Conservation (phyloP, 2,329 filamentous ascomycete genomes). For the Chaetomium globosum region DNA sequence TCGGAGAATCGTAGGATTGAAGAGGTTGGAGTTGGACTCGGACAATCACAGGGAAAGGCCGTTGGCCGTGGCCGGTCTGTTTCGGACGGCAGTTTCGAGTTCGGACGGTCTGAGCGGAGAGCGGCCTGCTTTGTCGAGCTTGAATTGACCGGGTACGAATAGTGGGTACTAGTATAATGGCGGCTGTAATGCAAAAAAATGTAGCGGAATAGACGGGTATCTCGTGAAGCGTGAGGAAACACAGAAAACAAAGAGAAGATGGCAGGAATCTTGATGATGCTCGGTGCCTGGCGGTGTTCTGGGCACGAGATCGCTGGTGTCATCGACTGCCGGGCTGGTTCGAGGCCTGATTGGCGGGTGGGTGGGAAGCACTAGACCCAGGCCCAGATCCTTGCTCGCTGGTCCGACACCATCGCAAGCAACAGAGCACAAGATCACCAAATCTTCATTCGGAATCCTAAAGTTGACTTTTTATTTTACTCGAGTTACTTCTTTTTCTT, state of each 20-base stretch:
- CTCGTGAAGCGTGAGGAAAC: slow-evolving; percentile 11
- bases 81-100: slow-evolving; percentile 8
- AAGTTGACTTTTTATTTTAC: too few species aligned
- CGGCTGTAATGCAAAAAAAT: too few species aligned
- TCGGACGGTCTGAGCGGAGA: neutral
- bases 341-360: neutral
- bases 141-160: neutral
- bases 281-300: slow-evolving; percentile 16
- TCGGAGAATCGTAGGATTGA: neutral
- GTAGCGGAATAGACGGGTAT: slow-evolving; percentile 13
- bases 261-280: slow-evolving; percentile 8
- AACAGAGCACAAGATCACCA: too few species aligned
- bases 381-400: neutral
- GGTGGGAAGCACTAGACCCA: neutral
- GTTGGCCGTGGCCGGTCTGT: neutral
- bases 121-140: neutral
- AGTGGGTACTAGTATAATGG: neutral
- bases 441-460: too few species aligned
- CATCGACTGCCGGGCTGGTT: slow-evolving; percentile 22
- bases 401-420: neutral
- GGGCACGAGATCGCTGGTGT: slow-evolving; percentile 28
- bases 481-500: too few species aligned
- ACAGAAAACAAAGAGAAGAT: neutral
- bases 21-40: neutral
- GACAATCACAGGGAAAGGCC: neutral